phyloP scores from a whole-genome alignment of 2,329 filamentous ascomycete genomes.

The Mollisiaceae sp. region DNA sequence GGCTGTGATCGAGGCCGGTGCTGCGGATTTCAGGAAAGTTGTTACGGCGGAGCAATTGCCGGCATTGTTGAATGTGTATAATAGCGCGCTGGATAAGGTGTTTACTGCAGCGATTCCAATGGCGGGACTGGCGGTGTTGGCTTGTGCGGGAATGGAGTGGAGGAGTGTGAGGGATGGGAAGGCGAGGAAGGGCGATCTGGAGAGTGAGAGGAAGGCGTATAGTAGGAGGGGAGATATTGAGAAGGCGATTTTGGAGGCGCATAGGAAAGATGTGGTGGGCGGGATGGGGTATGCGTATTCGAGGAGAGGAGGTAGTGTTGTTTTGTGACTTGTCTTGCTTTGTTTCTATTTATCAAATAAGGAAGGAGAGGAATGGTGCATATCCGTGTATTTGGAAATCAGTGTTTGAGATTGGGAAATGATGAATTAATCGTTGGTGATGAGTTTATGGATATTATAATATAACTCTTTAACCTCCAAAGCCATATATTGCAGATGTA shows the following conservation, averaged over 20 bases:
- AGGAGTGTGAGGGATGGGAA: constrained; percentile 27
- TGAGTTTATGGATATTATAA: no score
- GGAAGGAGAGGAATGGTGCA: no score
- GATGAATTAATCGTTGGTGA: no score
- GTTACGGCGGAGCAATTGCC: constrained; percentile 50
- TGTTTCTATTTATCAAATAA: no score
- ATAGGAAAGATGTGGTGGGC: not conserved
- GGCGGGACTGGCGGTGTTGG: constrained; percentile 53
- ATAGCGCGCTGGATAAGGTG: constrained; percentile 54
- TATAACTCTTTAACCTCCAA: no score
- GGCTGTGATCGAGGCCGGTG: constrained; percentile 40
- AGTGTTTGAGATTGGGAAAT: no score
- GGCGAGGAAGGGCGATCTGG: constrained; percentile 13
- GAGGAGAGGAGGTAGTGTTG: not conserved
- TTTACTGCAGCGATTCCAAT: constrained; percentile 60
- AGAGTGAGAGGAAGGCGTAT: constrained; percentile 13
- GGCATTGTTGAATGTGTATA: constrained; percentile 58
- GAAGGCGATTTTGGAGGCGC: constrained; percentile 13
- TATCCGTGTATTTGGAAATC: no score
- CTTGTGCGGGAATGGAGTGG: constrained; percentile 58
- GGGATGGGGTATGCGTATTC: not conserved
- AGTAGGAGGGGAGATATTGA: constrained; percentile 16
- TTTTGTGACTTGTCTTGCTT: no score
- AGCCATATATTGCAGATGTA: no score
- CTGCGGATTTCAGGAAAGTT: constrained; percentile 52